Conservation (phyloP, 2,329 filamentous ascomycete species). For the Colletotrichum scovillei region DNA sequence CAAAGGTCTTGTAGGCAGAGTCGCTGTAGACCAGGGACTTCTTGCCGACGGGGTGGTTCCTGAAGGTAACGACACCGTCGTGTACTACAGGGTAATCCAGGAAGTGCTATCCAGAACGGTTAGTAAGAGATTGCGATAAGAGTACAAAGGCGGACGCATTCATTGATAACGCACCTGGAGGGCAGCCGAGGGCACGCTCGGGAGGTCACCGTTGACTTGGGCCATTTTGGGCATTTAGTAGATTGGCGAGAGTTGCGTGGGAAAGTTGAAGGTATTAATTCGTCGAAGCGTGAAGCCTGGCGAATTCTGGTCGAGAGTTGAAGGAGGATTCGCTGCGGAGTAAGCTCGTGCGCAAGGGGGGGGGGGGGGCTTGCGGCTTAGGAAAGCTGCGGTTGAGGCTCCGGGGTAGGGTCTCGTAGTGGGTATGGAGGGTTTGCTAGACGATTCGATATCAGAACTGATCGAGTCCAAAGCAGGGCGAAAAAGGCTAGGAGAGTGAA, state of each 20-base stretch:
- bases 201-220: conserved; percentile 64
- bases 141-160: neutral
- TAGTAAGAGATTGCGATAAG: neutral
- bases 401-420: neutral
- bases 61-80: conserved; percentile 82
- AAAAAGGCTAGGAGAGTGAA: neutral
- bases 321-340: neutral
- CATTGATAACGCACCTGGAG: conserved; percentile 54
- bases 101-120: conserved; percentile 72
- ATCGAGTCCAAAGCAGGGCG: neutral
- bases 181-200: conserved; percentile 60
- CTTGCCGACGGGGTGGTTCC: conserved; percentile 84
- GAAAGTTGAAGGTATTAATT: neutral
- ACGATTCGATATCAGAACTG: neutral
- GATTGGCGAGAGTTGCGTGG: neutral
- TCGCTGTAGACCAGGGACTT: conserved; percentile 83
- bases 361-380: neutral
- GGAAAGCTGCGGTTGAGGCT: neutral
- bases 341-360: neutral
- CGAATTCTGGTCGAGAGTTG: neutral
- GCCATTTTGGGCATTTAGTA: conserved; percentile 46
- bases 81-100: conserved; percentile 85
- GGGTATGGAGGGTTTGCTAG: neutral
- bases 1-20: conserved; percentile 80
- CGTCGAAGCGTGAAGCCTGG: neutral